phyloP scores from a whole-genome alignment of 805 yeast genomes.

The Suhomyces sp. region DNA sequence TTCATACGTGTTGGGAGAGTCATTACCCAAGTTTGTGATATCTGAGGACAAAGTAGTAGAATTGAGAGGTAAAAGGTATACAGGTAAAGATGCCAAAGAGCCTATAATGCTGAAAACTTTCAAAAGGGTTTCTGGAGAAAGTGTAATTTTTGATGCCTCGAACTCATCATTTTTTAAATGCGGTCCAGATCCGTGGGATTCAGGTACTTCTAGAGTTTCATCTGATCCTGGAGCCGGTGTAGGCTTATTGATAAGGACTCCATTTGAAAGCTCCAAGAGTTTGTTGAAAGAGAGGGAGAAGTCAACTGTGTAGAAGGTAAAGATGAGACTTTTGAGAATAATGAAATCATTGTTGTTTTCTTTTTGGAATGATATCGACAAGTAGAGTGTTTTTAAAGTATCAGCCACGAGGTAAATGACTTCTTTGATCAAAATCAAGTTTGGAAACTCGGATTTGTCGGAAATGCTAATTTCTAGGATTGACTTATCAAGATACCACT shows the following conservation, averaged over 20 bases:
- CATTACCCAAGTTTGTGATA: slow-evolving; percentile 23
- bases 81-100: slow-evolving; percentile 25
- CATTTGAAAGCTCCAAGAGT: slow-evolving; percentile 16
- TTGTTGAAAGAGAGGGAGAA: slow-evolving; percentile 18
- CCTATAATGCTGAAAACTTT: slow-evolving; percentile 25
- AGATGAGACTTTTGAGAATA: slow-evolving; percentile 22
- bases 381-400: slow-evolving; percentile 21
- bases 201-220: slow-evolving; percentile 1
- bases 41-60: slow-evolving; percentile 24
- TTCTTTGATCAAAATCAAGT: slow-evolving; percentile 25
- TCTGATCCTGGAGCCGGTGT: too few species aligned
- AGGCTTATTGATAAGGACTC: too few species aligned
- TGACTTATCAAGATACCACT: slow-evolving; percentile 17
- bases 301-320: slow-evolving; percentile 23
- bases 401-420: slow-evolving; percentile 25
- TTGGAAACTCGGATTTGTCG: slow-evolving; percentile 7
- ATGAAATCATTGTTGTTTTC: slow-evolving; percentile 16
- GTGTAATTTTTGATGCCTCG: slow-evolving; percentile 24
- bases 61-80: slow-evolving; percentile 18
- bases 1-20: slow-evolving; percentile 23
- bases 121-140: slow-evolving; percentile 28
- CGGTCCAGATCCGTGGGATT: too few species aligned
- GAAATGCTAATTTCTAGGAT: slow-evolving; percentile 15
- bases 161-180: too few species aligned
- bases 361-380: slow-evolving; percentile 14